These are phyloP conservation scores for Fusarium sp. DNA, from an alignment of 2,329 filamentous ascomycete species.

Conservation along the genomic window DNA sequence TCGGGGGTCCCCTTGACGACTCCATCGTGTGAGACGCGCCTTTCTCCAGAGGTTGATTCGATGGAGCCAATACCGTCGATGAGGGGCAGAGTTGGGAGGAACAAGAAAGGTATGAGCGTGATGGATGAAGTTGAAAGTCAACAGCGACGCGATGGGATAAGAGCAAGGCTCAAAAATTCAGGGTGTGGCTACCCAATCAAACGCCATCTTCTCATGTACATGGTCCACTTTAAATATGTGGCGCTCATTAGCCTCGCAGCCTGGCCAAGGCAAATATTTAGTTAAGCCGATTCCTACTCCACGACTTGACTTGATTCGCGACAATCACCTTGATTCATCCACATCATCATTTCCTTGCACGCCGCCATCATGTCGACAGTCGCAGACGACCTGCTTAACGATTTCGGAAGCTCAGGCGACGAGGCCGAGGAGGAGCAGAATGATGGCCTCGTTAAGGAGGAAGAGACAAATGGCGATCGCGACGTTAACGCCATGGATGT, in stretches of 20 bases:
- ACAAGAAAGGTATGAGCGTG: conserved; percentile 11
- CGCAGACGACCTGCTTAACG: conserved; percentile 92
- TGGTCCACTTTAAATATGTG: conserved; percentile 29
- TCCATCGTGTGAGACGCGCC: conserved; percentile 76
- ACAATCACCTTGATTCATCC: conserved; percentile 28
- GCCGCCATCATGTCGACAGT: conserved; percentile 82
- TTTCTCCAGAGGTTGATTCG: background rate
- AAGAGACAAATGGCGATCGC: conserved; percentile 62
- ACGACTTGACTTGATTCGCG: conserved; percentile 27
- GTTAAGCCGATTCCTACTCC: conserved; percentile 23
- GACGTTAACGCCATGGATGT: conserved; percentile 70
- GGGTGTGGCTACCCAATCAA: conserved; percentile 34
- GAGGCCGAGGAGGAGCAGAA: conserved; percentile 77
- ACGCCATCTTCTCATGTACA: too few relatives aligned
- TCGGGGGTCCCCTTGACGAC: conserved; percentile 87
- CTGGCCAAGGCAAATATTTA: conserved; percentile 43
- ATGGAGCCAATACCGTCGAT: background rate
- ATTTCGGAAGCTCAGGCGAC: conserved; percentile 76
- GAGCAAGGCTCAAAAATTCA: conserved; percentile 49
- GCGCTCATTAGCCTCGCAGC: conserved; percentile 51
- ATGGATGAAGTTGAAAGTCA: conserved; percentile 31
- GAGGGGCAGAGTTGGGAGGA: conserved; percentile 1
- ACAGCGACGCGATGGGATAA: conserved; percentile 42
- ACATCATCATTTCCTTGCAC: conserved; percentile 19
- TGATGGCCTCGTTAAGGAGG: conserved; percentile 62